Evolutionary conservation across 1,139 yeast genomes (phyloP).

Genomic region (Magnusiomyces paraingens): DNA sequence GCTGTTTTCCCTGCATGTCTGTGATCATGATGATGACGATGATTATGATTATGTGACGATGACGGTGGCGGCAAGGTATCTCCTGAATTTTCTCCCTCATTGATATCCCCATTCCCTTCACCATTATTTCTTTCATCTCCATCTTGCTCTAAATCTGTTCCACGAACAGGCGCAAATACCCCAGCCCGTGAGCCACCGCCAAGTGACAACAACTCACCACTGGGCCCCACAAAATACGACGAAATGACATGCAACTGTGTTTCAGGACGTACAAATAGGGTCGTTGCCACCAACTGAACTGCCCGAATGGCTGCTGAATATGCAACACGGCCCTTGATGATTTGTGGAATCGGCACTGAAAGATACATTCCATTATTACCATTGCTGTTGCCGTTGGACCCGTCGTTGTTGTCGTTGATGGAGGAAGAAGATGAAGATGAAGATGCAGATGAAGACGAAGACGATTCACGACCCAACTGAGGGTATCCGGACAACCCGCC

Average conservation of each 20-base stretch:
- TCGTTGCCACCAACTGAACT: slow-evolving; percentile 11
- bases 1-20: too few relatives aligned
- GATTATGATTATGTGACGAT: slow-evolving; percentile 12
- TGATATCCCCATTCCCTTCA: background rate
- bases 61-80: background rate
- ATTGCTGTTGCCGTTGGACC: background rate
- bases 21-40: too few relatives aligned
- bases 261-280: slow-evolving; percentile 1
- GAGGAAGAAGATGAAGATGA: too few relatives aligned
- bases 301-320: slow-evolving; percentile 11
- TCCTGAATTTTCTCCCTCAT: background rate
- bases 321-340: slow-evolving; percentile 13
- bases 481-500: background rate
- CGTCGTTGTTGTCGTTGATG: background rate
- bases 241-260: slow-evolving; percentile 2
- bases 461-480: background rate
- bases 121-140: background rate
- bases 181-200: slow-evolving; percentile 11
- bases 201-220: slow-evolving; percentile 6
- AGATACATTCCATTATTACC: background rate
- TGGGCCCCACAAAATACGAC: slow-evolving; percentile 4
- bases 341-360: slow-evolving; percentile 8
- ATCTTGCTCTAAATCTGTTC: background rate
- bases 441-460: background rate
- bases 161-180: slow-evolving; percentile 15